Evolutionary conservation across 352 stramenopile genomes (phyloP), one percentile per base, ranked within the genome.

Genomic region (Globisporangium nagaii): DNA sequence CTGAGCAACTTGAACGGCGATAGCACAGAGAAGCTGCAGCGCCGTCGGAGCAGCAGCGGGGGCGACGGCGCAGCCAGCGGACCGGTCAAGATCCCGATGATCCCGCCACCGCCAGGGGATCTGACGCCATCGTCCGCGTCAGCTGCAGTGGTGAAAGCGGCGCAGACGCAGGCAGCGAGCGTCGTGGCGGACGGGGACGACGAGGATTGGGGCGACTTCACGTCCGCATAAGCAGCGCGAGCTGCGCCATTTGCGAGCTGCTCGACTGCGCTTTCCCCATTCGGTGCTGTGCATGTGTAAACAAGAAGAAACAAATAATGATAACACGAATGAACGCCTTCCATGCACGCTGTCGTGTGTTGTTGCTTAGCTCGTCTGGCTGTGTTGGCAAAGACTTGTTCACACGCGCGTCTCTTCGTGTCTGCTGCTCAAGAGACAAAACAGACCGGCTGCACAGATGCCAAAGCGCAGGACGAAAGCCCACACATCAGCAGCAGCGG

Each of bases 181-280:
- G 27, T 54, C 15, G 59, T 60, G 35, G 53, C 49, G 5, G 45
- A 56, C 24, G 71, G 80, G 13, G 79, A 86, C 36, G 84, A 90
- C 55, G 55, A 83, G 7, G 84, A 94, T 46, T 94, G 81, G 81
- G 84, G 81, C 0, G 84, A 92, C 46, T 94, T 94, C 51, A 90
- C 80, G 12, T 92, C 82, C 1, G 79, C 76, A 34, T 90, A 65
- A 71, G 37, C 13, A 1, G 17, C 32, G 22, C 30, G 20, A 15
- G 43, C 27, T 24, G 20, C 10, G 22, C 4, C 22, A 24, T 11
- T 36, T 4, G 27, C 43, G 9, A 25, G 24, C 25, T 20, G 11
- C 24, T 25, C 40, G 37, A 15, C 9, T 28, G 28, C 1, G 12
- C 15, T 19, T 31, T 32, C 11, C 28, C 15, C 17, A 48, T 19